Conservation (phyloP, 208 protist genomes). For the Novymonas esmeraldas region DNA sequence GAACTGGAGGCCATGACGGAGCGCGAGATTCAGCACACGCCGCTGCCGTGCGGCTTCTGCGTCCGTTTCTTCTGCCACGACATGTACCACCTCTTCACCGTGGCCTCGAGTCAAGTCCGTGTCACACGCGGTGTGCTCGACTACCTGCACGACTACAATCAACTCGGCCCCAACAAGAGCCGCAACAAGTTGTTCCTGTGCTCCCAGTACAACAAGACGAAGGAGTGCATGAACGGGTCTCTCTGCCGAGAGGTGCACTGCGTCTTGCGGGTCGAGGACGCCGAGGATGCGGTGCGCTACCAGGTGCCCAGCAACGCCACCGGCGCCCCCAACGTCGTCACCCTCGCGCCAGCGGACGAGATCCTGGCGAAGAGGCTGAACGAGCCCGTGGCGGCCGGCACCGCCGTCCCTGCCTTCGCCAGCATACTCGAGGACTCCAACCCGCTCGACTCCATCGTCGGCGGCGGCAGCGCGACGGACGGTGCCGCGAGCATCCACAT, state of each 20-base stretch:
- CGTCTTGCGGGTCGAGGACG: conserved; percentile 44
- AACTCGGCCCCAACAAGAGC: conserved; percentile 79
- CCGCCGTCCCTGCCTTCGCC: conserved; percentile 10
- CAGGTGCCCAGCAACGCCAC: conserved; percentile 75
- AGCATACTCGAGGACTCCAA: conserved; percentile 25
- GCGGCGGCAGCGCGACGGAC: conserved; percentile 9
- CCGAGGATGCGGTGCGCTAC: conserved; percentile 54
- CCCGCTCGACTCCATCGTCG: conserved; percentile 32
- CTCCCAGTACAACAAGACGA: conserved; percentile 47
- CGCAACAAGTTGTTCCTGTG: conserved; percentile 76
- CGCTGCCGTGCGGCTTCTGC: conserved; percentile 64
- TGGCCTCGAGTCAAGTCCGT: conserved; percentile 50
- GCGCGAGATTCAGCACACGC: conserved; percentile 30
- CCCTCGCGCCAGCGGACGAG: conserved; percentile 27
- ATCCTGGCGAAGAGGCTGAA: conserved; percentile 44
- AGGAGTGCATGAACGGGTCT: conserved; percentile 58
- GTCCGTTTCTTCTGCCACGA: conserved; percentile 76
- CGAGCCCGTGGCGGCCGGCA: conserved; percentile 15
- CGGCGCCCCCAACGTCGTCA: conserved; percentile 49
- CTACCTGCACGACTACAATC: conserved; percentile 82
- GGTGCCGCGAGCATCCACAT: conserved; percentile 27
- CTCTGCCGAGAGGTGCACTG: conserved; percentile 84
- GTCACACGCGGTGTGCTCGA: conserved; percentile 75
- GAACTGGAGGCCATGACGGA: conserved; percentile 50
- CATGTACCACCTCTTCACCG: conserved; percentile 76